A percentile compares a stretch with the other conserved stretches of the same genome.
Conservation (phyloP, 306 rosid genomes). For the Sphenostylis stenocarpa region DNA sequence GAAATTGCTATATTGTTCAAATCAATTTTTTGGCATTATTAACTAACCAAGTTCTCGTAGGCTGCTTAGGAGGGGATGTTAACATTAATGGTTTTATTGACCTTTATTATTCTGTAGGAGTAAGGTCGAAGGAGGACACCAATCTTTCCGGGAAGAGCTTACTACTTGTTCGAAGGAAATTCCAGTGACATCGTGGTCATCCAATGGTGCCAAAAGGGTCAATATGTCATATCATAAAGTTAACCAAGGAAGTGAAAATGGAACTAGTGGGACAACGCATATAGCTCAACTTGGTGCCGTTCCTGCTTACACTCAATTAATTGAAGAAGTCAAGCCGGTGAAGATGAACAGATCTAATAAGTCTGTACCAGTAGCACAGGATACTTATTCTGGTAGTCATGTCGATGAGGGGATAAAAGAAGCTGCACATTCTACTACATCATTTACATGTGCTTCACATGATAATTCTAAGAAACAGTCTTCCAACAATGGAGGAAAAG, state of each 20-base stretch:
- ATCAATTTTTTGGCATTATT: constrained; percentile 1
- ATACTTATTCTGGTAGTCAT: constrained; percentile 25
- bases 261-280: constrained; percentile 50
- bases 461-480: constrained; percentile 48
- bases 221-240: constrained; percentile 69
- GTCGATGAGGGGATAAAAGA: constrained; percentile 32
- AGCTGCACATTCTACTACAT: constrained; percentile 25
- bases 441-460: constrained; percentile 34
- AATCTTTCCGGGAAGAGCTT: constrained; percentile 34
- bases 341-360: constrained; percentile 35
- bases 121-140: constrained; percentile 45
- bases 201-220: constrained; percentile 51
- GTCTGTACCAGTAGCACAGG: constrained; percentile 41
- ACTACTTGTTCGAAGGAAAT: constrained; percentile 36
- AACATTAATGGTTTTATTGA: constrained; percentile 13
- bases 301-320: constrained; percentile 61
- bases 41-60: background rate
- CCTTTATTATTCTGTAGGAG: constrained; percentile 43
- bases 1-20: background rate
- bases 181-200: constrained; percentile 34
- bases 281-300: constrained; percentile 65
- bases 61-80: constrained; percentile 5
- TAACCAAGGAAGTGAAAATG: constrained; percentile 58
- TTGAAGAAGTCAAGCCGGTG: constrained; percentile 62
- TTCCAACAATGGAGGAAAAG: constrained; percentile 38